phyloP scores from a whole-genome alignment of 345 rosid species.

The Nephelium lappaceum region DNA sequence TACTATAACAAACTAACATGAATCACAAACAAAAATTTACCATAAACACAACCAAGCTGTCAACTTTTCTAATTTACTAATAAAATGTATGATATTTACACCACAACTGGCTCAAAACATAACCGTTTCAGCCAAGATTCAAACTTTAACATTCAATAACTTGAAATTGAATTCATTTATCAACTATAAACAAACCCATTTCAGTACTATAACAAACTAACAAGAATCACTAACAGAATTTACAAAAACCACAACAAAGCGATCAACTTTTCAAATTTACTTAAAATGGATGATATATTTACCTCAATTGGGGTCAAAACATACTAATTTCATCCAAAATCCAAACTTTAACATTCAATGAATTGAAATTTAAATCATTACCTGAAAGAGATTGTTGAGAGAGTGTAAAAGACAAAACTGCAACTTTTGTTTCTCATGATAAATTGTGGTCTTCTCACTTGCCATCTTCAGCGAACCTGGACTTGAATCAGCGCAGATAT shows the following conservation, averaged over 20 bases:
- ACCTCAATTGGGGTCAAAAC: background rate
- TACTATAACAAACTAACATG: background rate
- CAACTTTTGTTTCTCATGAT: conserved; percentile 81
- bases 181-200: too few relatives aligned
- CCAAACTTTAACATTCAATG: background rate
- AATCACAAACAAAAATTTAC: background rate
- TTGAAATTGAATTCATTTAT: too few relatives aligned
- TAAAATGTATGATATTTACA: too few relatives aligned
- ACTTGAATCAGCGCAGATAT: background rate
- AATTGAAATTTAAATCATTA: conserved; percentile 13
- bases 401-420: conserved; percentile 87
- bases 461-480: conserved; percentile 32
- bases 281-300: background rate
- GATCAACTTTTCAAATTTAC: background rate
- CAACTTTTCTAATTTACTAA: background rate
- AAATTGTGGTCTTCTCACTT: conserved; percentile 42
- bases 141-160: background rate
- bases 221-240: background rate
- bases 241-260: background rate
- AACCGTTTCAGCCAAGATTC: background rate
- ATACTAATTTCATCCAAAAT: too few relatives aligned
- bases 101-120: background rate
- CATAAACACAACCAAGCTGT: background rate
- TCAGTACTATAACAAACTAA: too few relatives aligned
- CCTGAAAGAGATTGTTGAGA: conserved; percentile 97